phyloP scores from a whole-genome alignment of 371 early-diverging fungal species.

The Phascolomyces articulosus region DNA sequence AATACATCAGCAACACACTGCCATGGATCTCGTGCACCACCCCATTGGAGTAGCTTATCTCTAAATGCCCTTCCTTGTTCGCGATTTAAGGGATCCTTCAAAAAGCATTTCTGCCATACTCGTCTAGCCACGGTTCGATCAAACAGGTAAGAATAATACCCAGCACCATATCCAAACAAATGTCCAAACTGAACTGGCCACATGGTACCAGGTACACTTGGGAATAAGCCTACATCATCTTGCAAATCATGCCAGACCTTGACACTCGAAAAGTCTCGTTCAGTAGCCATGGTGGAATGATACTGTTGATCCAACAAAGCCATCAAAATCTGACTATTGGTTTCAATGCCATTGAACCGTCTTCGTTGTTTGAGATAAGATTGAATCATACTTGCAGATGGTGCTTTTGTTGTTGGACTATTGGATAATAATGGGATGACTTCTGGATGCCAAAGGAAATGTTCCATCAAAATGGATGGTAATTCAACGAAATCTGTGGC shows the following conservation, averaged over 20 bases:
- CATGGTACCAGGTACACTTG: conserved; percentile 68
- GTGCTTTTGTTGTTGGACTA: conserved; percentile 8
- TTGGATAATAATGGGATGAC: conserved; percentile 70
- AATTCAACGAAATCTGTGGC: conserved; percentile 96
- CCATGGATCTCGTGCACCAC: conserved; percentile 95
- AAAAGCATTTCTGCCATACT: conserved; percentile 78
- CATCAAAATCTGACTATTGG: conserved; percentile 88
- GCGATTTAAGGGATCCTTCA: conserved; percentile 54
- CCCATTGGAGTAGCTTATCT: conserved; percentile 84
- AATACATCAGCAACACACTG: conserved; percentile 70
- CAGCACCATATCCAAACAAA: conserved; percentile 89
- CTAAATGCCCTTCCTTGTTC: conserved; percentile 66
- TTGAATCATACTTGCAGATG: conserved; percentile 40
- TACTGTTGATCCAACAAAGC: conserved; percentile 86
- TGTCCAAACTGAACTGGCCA: conserved; percentile 96
- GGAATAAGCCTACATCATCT: conserved; percentile 61
- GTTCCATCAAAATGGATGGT: conserved; percentile 95
- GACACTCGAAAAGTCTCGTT: conserved; percentile 54
- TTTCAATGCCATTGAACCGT: conserved; percentile 73
- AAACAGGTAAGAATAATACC: conserved; percentile 94
- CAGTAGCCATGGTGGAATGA: conserved; percentile 50
- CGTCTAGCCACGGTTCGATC: conserved; percentile 80
- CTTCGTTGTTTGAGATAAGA: conserved; percentile 55
- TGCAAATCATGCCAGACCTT: conserved; percentile 56
- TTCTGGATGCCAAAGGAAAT: conserved; percentile 77